Conservation (phyloP, 495 filamentous ascomycete species). For the Margaritispora aquatica region DNA sequence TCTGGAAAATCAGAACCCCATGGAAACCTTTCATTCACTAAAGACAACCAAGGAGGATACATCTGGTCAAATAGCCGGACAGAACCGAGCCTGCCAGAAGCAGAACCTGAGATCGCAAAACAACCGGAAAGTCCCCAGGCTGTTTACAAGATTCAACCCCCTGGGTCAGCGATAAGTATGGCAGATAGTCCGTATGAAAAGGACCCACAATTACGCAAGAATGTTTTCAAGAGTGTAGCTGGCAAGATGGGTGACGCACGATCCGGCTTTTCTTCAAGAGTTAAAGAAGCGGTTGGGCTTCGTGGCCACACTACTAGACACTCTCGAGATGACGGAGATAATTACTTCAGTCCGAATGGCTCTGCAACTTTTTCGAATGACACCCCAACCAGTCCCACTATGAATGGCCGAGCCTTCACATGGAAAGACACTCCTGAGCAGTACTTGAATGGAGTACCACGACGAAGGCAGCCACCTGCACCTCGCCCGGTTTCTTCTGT, state of each 20-base stretch:
- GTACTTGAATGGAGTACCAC: constrained; percentile 36
- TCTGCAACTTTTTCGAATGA: constrained; percentile 3
- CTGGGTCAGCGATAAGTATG: constrained; percentile 34
- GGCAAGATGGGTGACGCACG: constrained; percentile 77
- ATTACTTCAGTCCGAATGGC: constrained; percentile 15
- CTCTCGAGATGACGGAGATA: constrained; percentile 26
- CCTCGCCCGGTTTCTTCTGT: constrained; percentile 3
- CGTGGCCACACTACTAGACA: constrained; percentile 42
- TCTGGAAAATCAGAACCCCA: constrained; percentile 45
- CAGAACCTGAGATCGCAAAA: constrained; percentile 35
- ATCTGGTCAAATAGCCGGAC: constrained; percentile 54
- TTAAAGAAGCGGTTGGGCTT: constrained; percentile 72
- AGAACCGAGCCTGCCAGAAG: constrained; percentile 40
- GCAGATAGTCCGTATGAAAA: constrained; percentile 48
- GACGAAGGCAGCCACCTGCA: constrained; percentile 20
- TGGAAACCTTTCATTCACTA: constrained; percentile 57
- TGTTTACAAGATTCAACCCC: constrained; percentile 27
- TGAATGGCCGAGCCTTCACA: constrained; percentile 38
- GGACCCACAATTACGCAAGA: constrained; percentile 59
- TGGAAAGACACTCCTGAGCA: constrained; percentile 52
- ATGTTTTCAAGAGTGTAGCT: constrained; percentile 72
- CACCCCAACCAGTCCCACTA: constrained; percentile 8
- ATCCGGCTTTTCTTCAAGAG: constrained; percentile 66
- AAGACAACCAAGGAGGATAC: constrained; percentile 57
- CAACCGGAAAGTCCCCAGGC: constrained; percentile 34